Conservation (phyloP, 1,284 basidiomycete genomes). For the Meira nashicola region DNA sequence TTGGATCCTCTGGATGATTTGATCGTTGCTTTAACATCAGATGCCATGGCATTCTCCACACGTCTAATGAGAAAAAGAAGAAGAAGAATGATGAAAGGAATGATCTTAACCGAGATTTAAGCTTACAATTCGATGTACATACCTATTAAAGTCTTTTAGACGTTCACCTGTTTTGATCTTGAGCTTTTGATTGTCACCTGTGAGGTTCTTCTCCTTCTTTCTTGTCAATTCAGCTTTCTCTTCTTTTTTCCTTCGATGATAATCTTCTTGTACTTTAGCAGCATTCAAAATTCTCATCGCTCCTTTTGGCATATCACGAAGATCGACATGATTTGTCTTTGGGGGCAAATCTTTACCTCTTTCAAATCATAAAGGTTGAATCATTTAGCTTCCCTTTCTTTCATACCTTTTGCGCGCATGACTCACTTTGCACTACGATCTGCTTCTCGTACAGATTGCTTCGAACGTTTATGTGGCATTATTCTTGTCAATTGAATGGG, state of each 20-base stretch:
- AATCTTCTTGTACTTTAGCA: neutral
- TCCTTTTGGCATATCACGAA: constrained; percentile 6
- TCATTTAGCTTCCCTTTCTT: neutral
- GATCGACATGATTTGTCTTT: neutral
- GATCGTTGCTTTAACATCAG: neutral
- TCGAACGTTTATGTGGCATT: constrained; percentile 8
- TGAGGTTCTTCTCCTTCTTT: neutral
- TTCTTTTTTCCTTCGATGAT: constrained; percentile 5
- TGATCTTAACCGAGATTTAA: neutral
- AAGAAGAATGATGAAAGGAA: neutral
- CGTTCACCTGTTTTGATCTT: constrained; percentile 3
- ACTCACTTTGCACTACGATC: constrained; percentile 7
- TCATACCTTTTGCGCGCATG: neutral
- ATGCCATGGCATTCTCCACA: constrained; percentile 5
- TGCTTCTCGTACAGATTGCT: neutral
- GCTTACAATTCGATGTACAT: neutral
- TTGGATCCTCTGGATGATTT: neutral
- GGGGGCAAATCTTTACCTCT: constrained; percentile 9
- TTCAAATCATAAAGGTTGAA: neutral
- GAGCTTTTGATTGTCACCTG: neutral
- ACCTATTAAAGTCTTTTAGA: constrained; percentile 5
- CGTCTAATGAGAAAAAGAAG: neutral
- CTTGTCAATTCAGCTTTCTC: neutral
- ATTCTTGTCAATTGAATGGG: neutral
- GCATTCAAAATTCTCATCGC: constrained; percentile 8